A percentile compares a stretch with the other conserved stretches of the same genome.
Conservation (phyloP, 2,329 filamentous ascomycete genomes). For the Aspergillus costaricaensis region DNA sequence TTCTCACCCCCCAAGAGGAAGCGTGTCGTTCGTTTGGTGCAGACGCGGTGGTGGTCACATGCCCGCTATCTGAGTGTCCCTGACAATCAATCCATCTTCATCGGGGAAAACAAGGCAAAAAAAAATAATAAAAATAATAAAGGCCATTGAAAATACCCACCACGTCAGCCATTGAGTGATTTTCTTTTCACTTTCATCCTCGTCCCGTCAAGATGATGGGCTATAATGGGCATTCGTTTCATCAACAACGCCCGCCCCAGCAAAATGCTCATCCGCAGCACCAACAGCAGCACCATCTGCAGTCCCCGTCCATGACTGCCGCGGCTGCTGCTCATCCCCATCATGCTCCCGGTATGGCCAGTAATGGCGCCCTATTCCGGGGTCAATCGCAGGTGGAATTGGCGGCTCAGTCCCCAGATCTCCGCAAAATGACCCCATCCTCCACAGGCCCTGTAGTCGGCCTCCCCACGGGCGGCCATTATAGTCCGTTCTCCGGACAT, state of each 20-base stretch:
- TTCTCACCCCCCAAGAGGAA: background rate
- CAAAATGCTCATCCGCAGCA: slow-evolving; percentile 28
- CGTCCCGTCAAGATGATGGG: slow-evolving; percentile 36
- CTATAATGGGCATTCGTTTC: slow-evolving; percentile 35
- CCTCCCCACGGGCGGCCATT: slow-evolving; percentile 31
- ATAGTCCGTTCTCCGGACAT: slow-evolving; percentile 30
- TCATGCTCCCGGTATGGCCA: slow-evolving; percentile 29
- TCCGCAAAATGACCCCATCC: slow-evolving; percentile 37
- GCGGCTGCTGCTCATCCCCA: slow-evolving; percentile 28
- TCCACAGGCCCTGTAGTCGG: slow-evolving; percentile 33
- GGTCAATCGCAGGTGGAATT: slow-evolving; percentile 31
- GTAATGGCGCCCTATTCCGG: slow-evolving; percentile 31
- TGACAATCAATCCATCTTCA: background rate
- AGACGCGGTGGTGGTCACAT: slow-evolving; percentile 20
- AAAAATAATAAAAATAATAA: too few relatives aligned
- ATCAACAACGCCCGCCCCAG: slow-evolving; percentile 29
- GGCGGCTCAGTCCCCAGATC: slow-evolving; percentile 31
- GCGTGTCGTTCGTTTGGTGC: background rate
- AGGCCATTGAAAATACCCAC: background rate
- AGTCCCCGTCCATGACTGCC: slow-evolving; percentile 33
- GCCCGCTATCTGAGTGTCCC: background rate
- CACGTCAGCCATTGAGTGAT: background rate
- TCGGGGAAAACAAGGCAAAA: too few relatives aligned
- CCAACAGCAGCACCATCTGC: slow-evolving; percentile 26
- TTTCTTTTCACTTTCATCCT: background rate